Evolutionary conservation across 2,329 filamentous ascomycete genomes (phyloP), one percentile per base, ranked within the genome.

Genomic region (Curvularia sp.): DNA sequence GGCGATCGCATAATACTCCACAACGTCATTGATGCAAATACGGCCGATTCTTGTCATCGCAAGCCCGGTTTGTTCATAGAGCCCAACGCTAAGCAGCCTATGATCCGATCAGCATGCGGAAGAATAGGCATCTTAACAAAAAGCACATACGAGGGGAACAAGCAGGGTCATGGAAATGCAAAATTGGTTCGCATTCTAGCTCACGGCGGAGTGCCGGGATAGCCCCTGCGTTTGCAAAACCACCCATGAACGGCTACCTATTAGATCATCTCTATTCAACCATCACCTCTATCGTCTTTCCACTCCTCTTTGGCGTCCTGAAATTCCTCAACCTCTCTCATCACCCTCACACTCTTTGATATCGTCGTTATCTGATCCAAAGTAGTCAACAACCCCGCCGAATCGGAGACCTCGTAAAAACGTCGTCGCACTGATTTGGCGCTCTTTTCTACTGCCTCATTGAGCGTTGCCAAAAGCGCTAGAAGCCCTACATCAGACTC

Each of bases 1-100:
- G 72, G 68, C 5, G 56, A 73, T n/a, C 62, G 73, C 18, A 25
- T 75, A 9, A 67, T 76, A 12, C 18, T 74, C 21, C 65, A 74
- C 25, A 47, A 60, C n/a, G 27, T 70, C n/a, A 43, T 30, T 6
- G 45, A 53, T 18, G 10, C 32, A 9, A 27, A 19, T 1, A 49
- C 19, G 8, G 19, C 27, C 1, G 38, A 60, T 10, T 1, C 8
- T 7, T 12, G 6, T 2, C 12, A 18, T 9, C 7, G 23, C 10
- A 30, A 41, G 23, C 52, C 63, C 6, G 64, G 62, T 3, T 41
- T 70, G 13, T 60, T 52, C 3, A 23, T 50, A 19, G 30, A 41
- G 21, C 28, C 30, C 32, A 32, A 34, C 8, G 15, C n/a, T 21
- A 41, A 42, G 3, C 39, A 27, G 19, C 46, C 43, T 18, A 18